Conservation (phyloP, 1,284 basidiomycete genomes). For the Ustilago curta region DNA sequence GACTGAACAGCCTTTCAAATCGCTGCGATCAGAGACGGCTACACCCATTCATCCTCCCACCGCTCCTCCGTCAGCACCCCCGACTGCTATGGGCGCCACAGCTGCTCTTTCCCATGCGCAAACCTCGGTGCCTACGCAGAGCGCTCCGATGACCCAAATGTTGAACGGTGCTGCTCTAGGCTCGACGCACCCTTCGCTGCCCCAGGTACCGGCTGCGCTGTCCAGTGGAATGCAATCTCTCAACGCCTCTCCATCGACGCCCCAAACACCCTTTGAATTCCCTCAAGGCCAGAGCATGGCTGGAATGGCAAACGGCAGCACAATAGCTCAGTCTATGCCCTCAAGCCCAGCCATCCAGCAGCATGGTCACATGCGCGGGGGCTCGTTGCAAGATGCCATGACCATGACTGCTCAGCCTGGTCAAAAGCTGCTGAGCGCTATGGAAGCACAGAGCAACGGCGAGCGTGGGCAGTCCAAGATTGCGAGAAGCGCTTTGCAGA, state of each 20-base stretch:
- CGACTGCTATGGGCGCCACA: conserved; percentile 14
- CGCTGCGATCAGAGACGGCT: conserved; percentile 38
- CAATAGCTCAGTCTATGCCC: conserved; percentile 36
- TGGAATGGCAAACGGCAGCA: conserved; percentile 10
- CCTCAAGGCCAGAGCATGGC: conserved; percentile 27
- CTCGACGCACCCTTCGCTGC: conserved; percentile 16
- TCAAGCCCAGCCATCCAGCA: conserved; percentile 44
- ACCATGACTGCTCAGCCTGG: conserved; percentile 31
- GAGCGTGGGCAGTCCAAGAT: conserved; percentile 31
- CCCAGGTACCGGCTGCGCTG: conserved; percentile 25
- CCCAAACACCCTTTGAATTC: conserved; percentile 53
- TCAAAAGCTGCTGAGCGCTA: conserved; percentile 15
- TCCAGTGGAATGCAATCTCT: conserved; percentile 40
- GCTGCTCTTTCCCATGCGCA: conserved; percentile 21
- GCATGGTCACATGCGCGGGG: conserved; percentile 34
- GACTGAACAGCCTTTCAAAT: conserved; percentile 41
- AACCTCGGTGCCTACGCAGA: conserved; percentile 25
- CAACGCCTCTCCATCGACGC: conserved; percentile 43
- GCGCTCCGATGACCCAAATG: conserved; percentile 24
- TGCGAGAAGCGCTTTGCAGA: conserved; percentile 42
- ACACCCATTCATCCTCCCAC: conserved; percentile 43
- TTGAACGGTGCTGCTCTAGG: conserved; percentile 3
- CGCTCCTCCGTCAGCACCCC: conserved; percentile 43
- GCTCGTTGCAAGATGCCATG: conserved; percentile 54
- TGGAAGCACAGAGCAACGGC: conserved; percentile 7